A percentile compares a stretch with the other conserved stretches of the same genome.
Evolutionary conservation across 2,329 filamentous ascomycete species (phyloP).

Genomic region (Talaromyces sp.): DNA sequence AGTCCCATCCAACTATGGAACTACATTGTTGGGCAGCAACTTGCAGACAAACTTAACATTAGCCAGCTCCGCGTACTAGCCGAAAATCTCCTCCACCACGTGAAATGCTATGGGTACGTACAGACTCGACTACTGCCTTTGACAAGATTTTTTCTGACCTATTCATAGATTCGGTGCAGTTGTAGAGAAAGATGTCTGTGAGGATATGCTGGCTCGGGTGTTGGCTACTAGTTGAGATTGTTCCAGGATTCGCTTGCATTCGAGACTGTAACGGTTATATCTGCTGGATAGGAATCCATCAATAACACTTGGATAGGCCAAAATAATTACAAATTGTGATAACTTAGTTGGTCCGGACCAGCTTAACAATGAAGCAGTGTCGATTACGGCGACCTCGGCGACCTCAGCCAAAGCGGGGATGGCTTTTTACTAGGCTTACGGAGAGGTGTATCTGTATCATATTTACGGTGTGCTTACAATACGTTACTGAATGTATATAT

Average conservation of each 20-base stretch:
- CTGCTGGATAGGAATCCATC: neutral
- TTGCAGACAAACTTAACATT: slow-evolving; percentile 22
- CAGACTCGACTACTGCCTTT: neutral
- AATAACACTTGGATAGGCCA: neutral
- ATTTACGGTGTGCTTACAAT: neutral
- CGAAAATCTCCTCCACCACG: slow-evolving; percentile 24
- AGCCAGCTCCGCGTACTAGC: slow-evolving; percentile 23
- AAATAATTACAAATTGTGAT: neutral
- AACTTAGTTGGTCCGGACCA: neutral
- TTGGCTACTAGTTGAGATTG: neutral
- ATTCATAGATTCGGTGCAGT: slow-evolving; percentile 6
- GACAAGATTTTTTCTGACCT: neutral
- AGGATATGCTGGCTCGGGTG: neutral
- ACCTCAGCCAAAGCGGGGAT: neutral
- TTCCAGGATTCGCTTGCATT: neutral
- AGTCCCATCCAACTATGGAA: slow-evolving; percentile 37
- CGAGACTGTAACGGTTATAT: neutral
- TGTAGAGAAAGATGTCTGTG: neutral
- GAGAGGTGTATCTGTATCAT: neutral
- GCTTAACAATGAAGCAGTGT: neutral
- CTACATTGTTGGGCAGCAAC: slow-evolving; percentile 25
- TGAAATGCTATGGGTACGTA: slow-evolving; percentile 34
- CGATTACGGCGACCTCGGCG: neutral
- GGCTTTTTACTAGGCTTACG: neutral
- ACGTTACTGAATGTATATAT: neutral